A percentile compares a stretch with the other conserved stretches of the same genome.
Evolutionary conservation across 108 stramenopile genomes (phyloP).

Genomic region (Discostella stelligeroides): DNA sequence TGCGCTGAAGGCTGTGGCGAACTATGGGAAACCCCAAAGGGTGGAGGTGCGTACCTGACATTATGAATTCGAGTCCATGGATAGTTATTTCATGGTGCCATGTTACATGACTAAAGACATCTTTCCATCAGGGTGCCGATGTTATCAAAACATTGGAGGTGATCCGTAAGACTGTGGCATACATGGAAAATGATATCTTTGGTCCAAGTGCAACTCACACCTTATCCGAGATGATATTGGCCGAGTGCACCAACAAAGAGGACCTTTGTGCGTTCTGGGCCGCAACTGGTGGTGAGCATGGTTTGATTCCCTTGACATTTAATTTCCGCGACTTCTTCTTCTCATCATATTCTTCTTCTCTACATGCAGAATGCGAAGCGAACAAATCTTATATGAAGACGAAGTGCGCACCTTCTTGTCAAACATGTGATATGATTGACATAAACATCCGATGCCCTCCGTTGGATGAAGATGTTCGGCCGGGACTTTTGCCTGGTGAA

Average conservation of each 20-base stretch:
- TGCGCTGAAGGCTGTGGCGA: constrained; percentile 42
- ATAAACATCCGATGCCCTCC: constrained; percentile 61
- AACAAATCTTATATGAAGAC: constrained; percentile 76
- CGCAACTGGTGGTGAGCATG: constrained; percentile 37
- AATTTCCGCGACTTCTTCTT: background rate
- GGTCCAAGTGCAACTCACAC: constrained; percentile 31
- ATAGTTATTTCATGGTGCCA: background rate
- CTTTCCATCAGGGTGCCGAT: background rate
- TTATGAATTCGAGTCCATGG: no score
- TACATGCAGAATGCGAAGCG: constrained; percentile 66
- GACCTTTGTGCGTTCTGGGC: constrained; percentile 79
- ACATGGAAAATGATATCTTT: constrained; percentile 69
- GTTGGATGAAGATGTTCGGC: constrained; percentile 35
- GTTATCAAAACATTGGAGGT: constrained; percentile 45
- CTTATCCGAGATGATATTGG: constrained; percentile 47
- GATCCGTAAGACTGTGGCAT: constrained; percentile 58
- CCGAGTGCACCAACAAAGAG: constrained; percentile 66
- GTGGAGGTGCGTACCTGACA: constrained; percentile 47
- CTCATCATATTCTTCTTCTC: background rate
- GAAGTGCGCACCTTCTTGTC: constrained; percentile 72
- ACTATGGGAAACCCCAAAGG: constrained; percentile 64
- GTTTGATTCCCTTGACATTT: background rate
- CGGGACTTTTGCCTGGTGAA: constrained; percentile 53
- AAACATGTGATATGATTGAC: constrained; percentile 76
- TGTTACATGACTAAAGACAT: no score